Conservation (phyloP, 495 filamentous ascomycete genomes). For the Penicillium salamii region DNA sequence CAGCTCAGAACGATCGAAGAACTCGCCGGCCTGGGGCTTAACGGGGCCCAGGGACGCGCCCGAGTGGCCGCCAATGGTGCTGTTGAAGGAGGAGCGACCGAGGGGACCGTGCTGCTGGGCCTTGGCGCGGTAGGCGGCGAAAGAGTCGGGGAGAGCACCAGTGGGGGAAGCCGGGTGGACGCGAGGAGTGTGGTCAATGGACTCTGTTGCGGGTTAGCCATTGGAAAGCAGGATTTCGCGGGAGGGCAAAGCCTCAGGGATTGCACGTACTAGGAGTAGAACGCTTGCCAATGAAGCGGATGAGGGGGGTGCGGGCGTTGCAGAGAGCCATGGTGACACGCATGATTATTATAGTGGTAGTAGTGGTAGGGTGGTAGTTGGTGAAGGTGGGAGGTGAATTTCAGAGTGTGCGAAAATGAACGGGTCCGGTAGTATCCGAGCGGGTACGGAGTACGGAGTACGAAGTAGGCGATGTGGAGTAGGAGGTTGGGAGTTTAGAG, state of each 20-base stretch:
- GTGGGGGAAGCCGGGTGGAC: slow-evolving; percentile 65
- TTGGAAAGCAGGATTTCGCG: too few relatives aligned
- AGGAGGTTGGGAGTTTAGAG: background rate
- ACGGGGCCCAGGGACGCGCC: slow-evolving; percentile 71
- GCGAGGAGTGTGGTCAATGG: slow-evolving; percentile 66
- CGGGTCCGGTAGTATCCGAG: slow-evolving; percentile 34
- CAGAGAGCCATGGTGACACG: slow-evolving; percentile 64
- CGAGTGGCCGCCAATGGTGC: slow-evolving; percentile 60
- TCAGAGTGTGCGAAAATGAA: slow-evolving; percentile 28
- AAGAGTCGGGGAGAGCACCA: slow-evolving; percentile 62
- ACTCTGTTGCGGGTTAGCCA: slow-evolving; percentile 45
- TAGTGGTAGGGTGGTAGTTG: slow-evolving; percentile 11
- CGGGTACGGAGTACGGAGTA: too few relatives aligned
- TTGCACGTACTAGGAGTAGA: slow-evolving; percentile 68
- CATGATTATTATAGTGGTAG: slow-evolving; percentile 45
- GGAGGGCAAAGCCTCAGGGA: background rate
- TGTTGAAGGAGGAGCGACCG: slow-evolving; percentile 40
- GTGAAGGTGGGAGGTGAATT: slow-evolving; percentile 13
- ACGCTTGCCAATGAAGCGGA: slow-evolving; percentile 90
- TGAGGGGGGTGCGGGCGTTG: slow-evolving; percentile 75
- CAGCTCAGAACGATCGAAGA: slow-evolving; percentile 86
- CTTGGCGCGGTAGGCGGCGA: slow-evolving; percentile 87
- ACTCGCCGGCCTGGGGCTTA: slow-evolving; percentile 66
- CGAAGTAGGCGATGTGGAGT: slow-evolving; percentile 10
- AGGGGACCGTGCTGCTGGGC: slow-evolving; percentile 94